A percentile compares a stretch with the other conserved stretches of the same genome.
phyloP scores from a whole-genome alignment of 768 basidiomycete species.

The Pleurotus pulmonarius region DNA sequence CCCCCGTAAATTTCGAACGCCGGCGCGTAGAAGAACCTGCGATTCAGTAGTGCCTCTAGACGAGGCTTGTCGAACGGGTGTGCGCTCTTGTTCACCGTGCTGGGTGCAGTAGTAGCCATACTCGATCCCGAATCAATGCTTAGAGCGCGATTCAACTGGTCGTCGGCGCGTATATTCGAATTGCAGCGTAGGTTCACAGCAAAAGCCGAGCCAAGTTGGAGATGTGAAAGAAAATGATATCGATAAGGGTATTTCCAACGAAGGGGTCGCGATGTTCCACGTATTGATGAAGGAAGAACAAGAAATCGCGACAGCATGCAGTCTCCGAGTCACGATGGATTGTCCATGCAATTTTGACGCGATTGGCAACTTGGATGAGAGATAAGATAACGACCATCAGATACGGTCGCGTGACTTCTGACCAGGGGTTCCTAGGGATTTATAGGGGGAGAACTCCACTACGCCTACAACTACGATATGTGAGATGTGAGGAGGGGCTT shows the following conservation, averaged over 20 bases:
- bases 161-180: neutral
- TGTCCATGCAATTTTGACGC: neutral
- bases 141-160: neutral
- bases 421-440: too few species aligned
- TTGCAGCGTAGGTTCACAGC: neutral
- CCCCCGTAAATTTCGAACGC: slow-evolving; percentile 99
- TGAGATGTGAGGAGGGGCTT: too few species aligned
- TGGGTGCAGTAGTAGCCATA: neutral
- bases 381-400: neutral
- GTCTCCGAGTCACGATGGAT: slow-evolving; percentile 3
- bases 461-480: too few species aligned
- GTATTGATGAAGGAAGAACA: neutral
- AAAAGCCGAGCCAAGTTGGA: neutral
- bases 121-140: neutral
- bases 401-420: too few species aligned
- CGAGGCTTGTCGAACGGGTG: slow-evolving; percentile 85
- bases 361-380: neutral
- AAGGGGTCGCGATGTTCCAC: neutral
- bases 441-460: too few species aligned
- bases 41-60: slow-evolving; percentile 81
- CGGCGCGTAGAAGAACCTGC: slow-evolving; percentile 96
- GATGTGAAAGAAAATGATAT: neutral
- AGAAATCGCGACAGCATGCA: slow-evolving; percentile 2
- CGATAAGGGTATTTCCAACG: neutral
- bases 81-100: slow-evolving; percentile 69